phyloP scores from a whole-genome alignment of 2,329 filamentous ascomycete genomes.

The Periconia sp. region DNA sequence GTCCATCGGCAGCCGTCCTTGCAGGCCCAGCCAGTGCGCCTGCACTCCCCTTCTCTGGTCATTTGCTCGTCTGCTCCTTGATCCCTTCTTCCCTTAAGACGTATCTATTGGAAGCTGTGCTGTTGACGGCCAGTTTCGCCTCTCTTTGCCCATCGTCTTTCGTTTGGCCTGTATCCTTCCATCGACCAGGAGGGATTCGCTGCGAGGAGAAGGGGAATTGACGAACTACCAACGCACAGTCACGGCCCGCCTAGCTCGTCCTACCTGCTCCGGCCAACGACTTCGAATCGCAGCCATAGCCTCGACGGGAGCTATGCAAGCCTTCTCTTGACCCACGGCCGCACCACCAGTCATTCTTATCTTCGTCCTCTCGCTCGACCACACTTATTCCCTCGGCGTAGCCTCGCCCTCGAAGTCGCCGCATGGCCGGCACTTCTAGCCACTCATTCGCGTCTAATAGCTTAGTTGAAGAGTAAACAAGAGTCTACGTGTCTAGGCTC shows the following conservation, averaged over 20 bases:
- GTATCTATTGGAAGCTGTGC: slow-evolving; percentile 43
- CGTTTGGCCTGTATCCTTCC: slow-evolving; percentile 30
- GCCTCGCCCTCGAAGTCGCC: slow-evolving; percentile 26
- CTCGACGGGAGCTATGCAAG: slow-evolving; percentile 33
- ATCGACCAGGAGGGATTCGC: no score
- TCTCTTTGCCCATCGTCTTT: slow-evolving; percentile 34
- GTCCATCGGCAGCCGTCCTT: slow-evolving; percentile 31
- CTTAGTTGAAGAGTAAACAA: slow-evolving; percentile 22
- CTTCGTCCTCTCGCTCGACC: slow-evolving; percentile 15
- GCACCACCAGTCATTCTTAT: slow-evolving; percentile 41
- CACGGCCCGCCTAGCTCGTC: no score
- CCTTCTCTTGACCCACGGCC: slow-evolving; percentile 33
- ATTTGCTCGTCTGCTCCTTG: slow-evolving; percentile 23
- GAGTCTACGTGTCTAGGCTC: slow-evolving; percentile 24
- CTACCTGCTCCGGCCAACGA: no score
- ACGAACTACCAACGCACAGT: no score
- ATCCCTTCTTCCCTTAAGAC: slow-evolving; percentile 27
- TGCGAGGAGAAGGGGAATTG: no score
- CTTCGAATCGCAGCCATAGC: slow-evolving; percentile 11
- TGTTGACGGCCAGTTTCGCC: slow-evolving; percentile 44
- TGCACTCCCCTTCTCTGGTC: slow-evolving; percentile 26
- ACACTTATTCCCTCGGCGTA: no score
- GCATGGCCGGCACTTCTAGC: slow-evolving; percentile 28
- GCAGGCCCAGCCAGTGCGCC: slow-evolving; percentile 40
- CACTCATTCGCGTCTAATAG: slow-evolving; percentile 31